phyloP scores from a whole-genome alignment of 805 yeast genomes.

The Candida adriatica region DNA sequence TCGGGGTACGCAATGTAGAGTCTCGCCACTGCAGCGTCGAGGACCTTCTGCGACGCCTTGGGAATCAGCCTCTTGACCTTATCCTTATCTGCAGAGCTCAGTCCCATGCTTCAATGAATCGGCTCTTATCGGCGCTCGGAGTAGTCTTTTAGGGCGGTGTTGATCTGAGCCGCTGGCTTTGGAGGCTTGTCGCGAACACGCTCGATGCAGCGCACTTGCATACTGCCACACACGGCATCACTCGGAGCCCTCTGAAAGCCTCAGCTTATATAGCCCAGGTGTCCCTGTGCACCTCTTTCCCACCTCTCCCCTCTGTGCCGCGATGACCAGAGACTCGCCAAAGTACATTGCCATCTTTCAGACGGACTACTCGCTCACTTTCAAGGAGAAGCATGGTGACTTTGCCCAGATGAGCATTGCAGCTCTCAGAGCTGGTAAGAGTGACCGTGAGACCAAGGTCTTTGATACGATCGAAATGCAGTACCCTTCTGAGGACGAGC shows the following conservation, averaged over 20 bases:
- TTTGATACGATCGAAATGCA: constrained; percentile 30
- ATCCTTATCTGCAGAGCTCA: constrained; percentile 68
- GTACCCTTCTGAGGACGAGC: constrained; percentile 22
- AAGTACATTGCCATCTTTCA: constrained; percentile 17
- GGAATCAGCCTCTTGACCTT: constrained; percentile 86
- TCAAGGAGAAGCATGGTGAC: constrained; percentile 32
- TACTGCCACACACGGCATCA: too few relatives aligned
- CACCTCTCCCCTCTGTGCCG: too few relatives aligned
- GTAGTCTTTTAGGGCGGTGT: too few relatives aligned
- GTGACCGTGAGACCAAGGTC: constrained; percentile 22
- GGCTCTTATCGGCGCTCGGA: too few relatives aligned
- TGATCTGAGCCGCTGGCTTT: too few relatives aligned
- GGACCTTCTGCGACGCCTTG: constrained; percentile 75
- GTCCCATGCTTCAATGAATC: too few relatives aligned
- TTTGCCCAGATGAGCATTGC: constrained; percentile 42
- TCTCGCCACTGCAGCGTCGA: constrained; percentile 87
- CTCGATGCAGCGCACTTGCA: too few relatives aligned
- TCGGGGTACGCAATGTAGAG: constrained; percentile 88
- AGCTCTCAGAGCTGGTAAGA: constrained; percentile 25
- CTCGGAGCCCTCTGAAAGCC: too few relatives aligned
- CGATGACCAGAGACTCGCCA: constrained; percentile 9
- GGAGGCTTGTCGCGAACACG: too few relatives aligned
- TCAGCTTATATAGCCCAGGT: too few relatives aligned
- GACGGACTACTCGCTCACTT: constrained; percentile 15
- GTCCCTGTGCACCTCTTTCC: too few relatives aligned